Base-by-base conservation (phyloP, 1,284 basidiomycete genomes). In the Rhodofomes roseus region DNA sequence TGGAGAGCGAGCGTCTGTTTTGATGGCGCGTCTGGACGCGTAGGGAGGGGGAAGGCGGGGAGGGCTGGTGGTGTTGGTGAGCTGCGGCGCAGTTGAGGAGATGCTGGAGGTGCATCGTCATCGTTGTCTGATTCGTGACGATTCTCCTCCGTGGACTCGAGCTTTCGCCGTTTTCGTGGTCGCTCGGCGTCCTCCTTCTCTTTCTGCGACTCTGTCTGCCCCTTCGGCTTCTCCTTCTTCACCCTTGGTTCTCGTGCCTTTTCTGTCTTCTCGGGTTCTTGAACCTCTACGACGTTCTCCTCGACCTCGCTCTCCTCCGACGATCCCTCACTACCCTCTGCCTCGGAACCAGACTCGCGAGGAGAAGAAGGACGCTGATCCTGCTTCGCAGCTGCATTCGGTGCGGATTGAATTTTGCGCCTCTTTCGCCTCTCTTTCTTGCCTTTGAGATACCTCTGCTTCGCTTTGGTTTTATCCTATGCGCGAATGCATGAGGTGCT, bases 1-100 rank as follows among this genome's bases (percentile, higher is more conserved):
- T 94, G 92, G 34, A 87, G 77, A 4, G 85, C 85, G 18, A 95
- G 82, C 22, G 82, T 75, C 8, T 81, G 76, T 63, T 85, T 85
- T 27, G 87, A 87, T 0, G 92, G 92, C 1, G 88, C 85, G 61
- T 87, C 78, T 0, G 92, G 92, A 34, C 82, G 77, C 4, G 78
- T 77, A 5, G 92, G 91, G 5, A 86, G 74, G 2, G 93, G 90
- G 70, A 96, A 95, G 1, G 79, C 79, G 0, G 86, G 83, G 2
- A 92, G 76, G 16, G 79, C 63, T 8, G 68, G 67, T 7, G 72
- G 73, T 16, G 70, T 68, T 9, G 75, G 71, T 14, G 77, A 74
- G 5, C 70, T 68, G 23, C 70, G 69, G 23, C 40, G 65, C 12
- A 56, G 23, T 61, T 52, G 62, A 58, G 54, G 50, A 37, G 60